Base-by-base conservation (phyloP, 805 yeast genomes). In the Kodamaea neixiangensis region DNA sequence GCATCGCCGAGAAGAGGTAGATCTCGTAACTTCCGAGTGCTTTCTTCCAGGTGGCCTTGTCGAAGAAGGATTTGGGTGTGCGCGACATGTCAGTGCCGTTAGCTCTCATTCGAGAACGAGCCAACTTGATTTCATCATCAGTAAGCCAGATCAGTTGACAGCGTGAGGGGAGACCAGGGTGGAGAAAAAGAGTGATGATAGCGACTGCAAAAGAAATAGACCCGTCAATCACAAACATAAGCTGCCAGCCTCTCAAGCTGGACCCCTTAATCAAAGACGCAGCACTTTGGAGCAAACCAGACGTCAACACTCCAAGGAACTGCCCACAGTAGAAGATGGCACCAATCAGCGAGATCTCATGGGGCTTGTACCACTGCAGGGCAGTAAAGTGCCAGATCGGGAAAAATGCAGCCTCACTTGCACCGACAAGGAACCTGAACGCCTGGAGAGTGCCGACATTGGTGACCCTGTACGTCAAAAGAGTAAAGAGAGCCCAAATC, bases 61-160 rank as follows among this genome's bases (percentile, higher is more conserved):
- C 62, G 38, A 62, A 63, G 47, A 64, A 62, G 2, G 60, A 56
- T 40, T 59, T 60, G n/a, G 57, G 55, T 17, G 13, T 13, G 18
- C 41, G 46, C 10, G 48, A 46, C 17, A 55, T 50, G 44, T 61
- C 68, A 5, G 61, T 54, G 2, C 58, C 55, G 47, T 60, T 64
- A 15, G 48, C 52, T 45, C 50, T 54, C 62, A 64, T 58, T 18
- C 67, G 46, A 22, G 37, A 66, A 65, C 85, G 71, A 2, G 84
- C 80, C 31, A 82, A 63, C 54, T 75, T 68, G 42, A 80, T 79
- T 53, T 83, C 87, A 39, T 80, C 82, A 54, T 81, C 85, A 0
- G 81, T 73, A 20, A 83, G 62, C 58, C 75, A 80, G 18, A 77
- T 63, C 2, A 83, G 78, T 49, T 79, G 77, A 59, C 84, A 77